Base-by-base conservation (phyloP, 306 rosid genomes). In the Sindora glabra region DNA sequence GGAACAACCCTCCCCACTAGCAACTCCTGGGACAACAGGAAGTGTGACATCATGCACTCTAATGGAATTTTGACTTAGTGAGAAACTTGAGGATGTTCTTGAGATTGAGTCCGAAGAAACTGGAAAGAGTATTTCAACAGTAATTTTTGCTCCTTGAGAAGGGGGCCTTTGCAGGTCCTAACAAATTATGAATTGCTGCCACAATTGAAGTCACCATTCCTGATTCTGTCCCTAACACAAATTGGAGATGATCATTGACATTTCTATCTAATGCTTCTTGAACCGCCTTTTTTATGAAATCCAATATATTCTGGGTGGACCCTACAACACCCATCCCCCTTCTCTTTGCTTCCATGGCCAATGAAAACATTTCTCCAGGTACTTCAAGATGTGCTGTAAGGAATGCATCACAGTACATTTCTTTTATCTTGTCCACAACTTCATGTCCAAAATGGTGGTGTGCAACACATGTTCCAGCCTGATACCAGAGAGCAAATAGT, bases 281-380 rank as follows among this genome's bases (percentile, higher is more conserved):
- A 70, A 92, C 92, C 70, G 87, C 86, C 41, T 83, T 81, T 59
- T 76, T 89, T 64, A 88, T 88, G 69, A 92, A 92, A 73, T 92
- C 96, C 69, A 92, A 70, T 46, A 92, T 92, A 65, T 85, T 92
- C 62, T 83, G 85, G 37, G 96, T 92, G 74, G 99, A 92, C 36
- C 99, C 99, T 10, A 92, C 94, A 17, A 86, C 73, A 0, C 99
- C 96, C 99, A 92, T 92, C 73, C 96, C 95, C 81, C 99, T 92
- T 75, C 86, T 86, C 70, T 86, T 92, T 34, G 99, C 99, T 77
- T 92, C 96, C 99, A 92, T 89, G 24, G 97, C 96, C 86, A 89
- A 67, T 40, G 95, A 76, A 76, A 92, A 92, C 99, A 89, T 92
- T 81, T 92, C 99, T 73, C 99, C 99, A 8, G 97, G 99, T 56